phyloP scores from a whole-genome alignment of 140 eudicot genomes.

The Ambrosia hybrid region DNA sequence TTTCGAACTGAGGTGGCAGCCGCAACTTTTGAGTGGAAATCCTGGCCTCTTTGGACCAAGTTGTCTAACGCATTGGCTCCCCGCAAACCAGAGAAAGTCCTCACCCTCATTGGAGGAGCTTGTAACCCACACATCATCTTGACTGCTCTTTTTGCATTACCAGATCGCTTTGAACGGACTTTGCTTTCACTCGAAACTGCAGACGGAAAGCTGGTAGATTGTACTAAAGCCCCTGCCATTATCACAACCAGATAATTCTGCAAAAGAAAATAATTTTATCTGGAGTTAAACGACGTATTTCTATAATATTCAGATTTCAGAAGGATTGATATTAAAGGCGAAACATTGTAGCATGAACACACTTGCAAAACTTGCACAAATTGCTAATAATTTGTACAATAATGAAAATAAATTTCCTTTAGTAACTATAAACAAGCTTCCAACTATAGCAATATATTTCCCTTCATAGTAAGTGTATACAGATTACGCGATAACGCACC shows the following conservation, averaged over 20 bases:
- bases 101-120: conserved; percentile 44
- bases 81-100: conserved; percentile 62
- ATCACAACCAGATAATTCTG: conserved; percentile 39
- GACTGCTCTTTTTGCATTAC: conserved; percentile 45
- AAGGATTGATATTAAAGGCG: too few relatives aligned
- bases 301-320: too few relatives aligned
- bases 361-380: too few relatives aligned
- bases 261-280: neutral
- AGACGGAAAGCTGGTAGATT: conserved; percentile 70
- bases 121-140: conserved; percentile 51
- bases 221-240: conserved; percentile 80
- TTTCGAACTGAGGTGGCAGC: too few relatives aligned
- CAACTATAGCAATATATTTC: conserved; percentile 12
- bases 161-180: conserved; percentile 48
- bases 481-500: too few relatives aligned
- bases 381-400: too few relatives aligned
- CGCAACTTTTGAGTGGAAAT: too few relatives aligned
- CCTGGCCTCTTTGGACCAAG: conserved; percentile 19
- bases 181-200: conserved; percentile 54
- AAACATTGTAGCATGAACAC: too few relatives aligned
- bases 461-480: conserved; percentile 4
- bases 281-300: too few relatives aligned
- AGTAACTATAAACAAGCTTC: conserved; percentile 11
- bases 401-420: too few relatives aligned
- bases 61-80: conserved; percentile 71